These are phyloP conservation scores for Tulasnella sp. DNA, from an alignment of 768 basidiomycete species.

Conservation along the genomic window DNA sequence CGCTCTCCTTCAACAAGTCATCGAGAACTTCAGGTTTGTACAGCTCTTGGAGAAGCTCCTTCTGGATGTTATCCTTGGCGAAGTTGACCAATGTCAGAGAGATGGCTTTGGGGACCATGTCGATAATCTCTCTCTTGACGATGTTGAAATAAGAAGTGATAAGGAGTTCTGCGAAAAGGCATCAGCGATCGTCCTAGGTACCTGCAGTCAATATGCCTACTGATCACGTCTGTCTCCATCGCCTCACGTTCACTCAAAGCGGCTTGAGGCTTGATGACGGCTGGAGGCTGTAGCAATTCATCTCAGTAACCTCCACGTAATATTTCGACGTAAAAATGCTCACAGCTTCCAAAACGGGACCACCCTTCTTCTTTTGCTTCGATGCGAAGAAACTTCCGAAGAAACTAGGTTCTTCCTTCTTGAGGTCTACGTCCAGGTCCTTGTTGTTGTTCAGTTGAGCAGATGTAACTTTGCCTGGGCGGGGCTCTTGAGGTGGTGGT, in stretches of 20 bases:
- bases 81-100: conserved; percentile 81
- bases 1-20: conserved; percentile 89
- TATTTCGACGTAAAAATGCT: conserved; percentile 13
- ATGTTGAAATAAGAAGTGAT: conserved; percentile 97
- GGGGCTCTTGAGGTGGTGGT: conserved; percentile 54
- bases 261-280: conserved; percentile 78
- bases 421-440: conserved; percentile 83
- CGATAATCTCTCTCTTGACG: conserved; percentile 98
- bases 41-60: conserved; percentile 86
- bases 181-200: neutral
- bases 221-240: conserved; percentile 99
- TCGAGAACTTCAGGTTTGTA: conserved; percentile 96
- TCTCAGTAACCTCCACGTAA: neutral
- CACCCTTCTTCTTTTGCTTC: conserved; percentile 50
- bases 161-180: conserved; percentile 55
- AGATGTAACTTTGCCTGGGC: conserved; percentile 49
- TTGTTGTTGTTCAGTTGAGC: conserved; percentile 80
- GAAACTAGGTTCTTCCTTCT: conserved; percentile 85
- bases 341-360: conserved; percentile 47
- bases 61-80: conserved; percentile 90
- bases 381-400: conserved; percentile 89
- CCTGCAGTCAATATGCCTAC: conserved; percentile 36
- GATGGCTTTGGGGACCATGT: conserved; percentile 98
- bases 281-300: conserved; percentile 48
- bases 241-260: conserved; percentile 89